Evolutionary conservation across 2,329 filamentous ascomycete species (phyloP).

Genomic region (Diaporthe vaccinii): DNA sequence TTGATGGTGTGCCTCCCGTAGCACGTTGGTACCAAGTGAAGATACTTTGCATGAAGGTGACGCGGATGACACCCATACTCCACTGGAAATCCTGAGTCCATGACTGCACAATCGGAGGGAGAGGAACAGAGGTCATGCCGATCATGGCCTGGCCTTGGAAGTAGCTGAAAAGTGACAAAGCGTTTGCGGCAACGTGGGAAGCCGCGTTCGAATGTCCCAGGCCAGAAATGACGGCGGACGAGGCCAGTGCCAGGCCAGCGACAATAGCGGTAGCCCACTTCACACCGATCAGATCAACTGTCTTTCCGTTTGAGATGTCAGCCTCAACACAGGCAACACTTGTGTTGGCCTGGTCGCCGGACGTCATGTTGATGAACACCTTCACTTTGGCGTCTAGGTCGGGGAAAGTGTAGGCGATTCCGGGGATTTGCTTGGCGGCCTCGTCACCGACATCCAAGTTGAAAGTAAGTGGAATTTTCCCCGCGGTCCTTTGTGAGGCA

Average conservation of each 20-base stretch:
- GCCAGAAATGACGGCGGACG: conserved; percentile 90
- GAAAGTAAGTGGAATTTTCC: conserved; percentile 82
- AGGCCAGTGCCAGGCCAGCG: conserved; percentile 84
- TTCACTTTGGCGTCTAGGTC: conserved; percentile 90
- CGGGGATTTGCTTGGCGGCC: conserved; percentile 77
- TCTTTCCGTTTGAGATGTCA: conserved; percentile 89
- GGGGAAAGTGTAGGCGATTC: conserved; percentile 89
- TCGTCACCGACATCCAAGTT: conserved; percentile 71
- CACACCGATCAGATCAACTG: conserved; percentile 88
- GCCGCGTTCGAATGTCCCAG: conserved; percentile 94
- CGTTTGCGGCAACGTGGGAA: conserved; percentile 93
- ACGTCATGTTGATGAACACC: conserved; percentile 82
- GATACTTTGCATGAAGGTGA: conserved; percentile 88
- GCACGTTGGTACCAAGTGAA: conserved; percentile 97
- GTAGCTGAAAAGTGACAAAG: conserved; percentile 92
- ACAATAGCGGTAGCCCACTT: conserved; percentile 93
- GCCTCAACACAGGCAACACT: conserved; percentile 90
- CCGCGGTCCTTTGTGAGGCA: conserved; percentile 65
- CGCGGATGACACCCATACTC: conserved; percentile 94
- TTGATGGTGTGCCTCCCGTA: conserved; percentile 87
- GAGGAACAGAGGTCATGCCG: conserved; percentile 82
- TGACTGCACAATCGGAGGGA: conserved; percentile 89
- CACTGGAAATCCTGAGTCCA: conserved; percentile 99
- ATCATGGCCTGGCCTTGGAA: conserved; percentile 96
- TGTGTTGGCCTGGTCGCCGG: conserved; percentile 62